Percentiles rank a stretch among this genome's conserved stretches.
These are phyloP conservation scores for Hypoxylon intermedium DNA, from an alignment of 495 filamentous ascomycete genomes.

Conservation along the genomic window DNA sequence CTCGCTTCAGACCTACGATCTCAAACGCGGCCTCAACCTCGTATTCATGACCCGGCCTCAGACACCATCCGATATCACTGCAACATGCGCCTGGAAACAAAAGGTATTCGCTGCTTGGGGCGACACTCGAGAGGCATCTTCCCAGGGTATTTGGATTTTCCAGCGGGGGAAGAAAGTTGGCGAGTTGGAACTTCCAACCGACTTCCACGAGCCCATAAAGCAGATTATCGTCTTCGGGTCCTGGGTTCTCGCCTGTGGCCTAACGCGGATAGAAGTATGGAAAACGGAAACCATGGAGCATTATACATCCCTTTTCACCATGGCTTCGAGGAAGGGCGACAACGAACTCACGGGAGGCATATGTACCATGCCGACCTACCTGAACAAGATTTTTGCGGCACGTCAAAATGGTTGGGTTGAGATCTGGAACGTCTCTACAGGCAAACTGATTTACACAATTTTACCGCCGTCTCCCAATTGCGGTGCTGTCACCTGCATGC, in stretches of 20 bases:
- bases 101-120: constrained; percentile 88
- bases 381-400: constrained; percentile 94
- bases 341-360: constrained; percentile 74
- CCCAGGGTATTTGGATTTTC: constrained; percentile 88
- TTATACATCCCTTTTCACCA: constrained; percentile 78
- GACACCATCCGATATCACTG: constrained; percentile 84
- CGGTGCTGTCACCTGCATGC: constrained; percentile 80
- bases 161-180: constrained; percentile 88
- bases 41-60: constrained; percentile 90
- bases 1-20: constrained; percentile 91
- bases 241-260: constrained; percentile 85
- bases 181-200: constrained; percentile 69
- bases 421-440: constrained; percentile 95
- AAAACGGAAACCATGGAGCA: constrained; percentile 83
- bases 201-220: constrained; percentile 70
- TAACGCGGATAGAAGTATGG: constrained; percentile 83
- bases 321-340: constrained; percentile 54
- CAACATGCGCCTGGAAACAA: constrained; percentile 87
- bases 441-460: constrained; percentile 86
- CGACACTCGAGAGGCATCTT: constrained; percentile 52
- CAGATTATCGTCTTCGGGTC: constrained; percentile 84
- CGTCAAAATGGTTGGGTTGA: constrained; percentile 87
- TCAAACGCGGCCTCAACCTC: constrained; percentile 85
- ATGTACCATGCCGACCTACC: constrained; percentile 85
- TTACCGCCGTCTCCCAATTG: constrained; percentile 68